Percentiles rank a stretch among this genome's conserved stretches.
Conservation (phyloP, 805 yeast genomes). For the Hemisphaericaspora nanyangensis region DNA sequence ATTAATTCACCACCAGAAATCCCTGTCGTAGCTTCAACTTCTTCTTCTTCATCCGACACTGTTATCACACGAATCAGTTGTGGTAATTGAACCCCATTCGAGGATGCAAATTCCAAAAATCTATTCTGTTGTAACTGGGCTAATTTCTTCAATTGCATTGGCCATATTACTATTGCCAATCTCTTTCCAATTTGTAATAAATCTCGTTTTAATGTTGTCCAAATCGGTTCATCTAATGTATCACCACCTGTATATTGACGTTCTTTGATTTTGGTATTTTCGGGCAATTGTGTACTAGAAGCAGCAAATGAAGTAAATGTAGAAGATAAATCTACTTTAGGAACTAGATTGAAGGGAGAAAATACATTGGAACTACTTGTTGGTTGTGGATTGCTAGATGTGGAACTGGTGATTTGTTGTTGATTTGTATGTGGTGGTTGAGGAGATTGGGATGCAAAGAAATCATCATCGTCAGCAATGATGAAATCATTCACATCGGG, state of each 20-base stretch:
- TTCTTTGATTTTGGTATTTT: conserved; percentile 32
- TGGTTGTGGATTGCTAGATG: not conserved
- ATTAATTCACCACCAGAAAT: conserved; percentile 12
- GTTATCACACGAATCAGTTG: conserved; percentile 29
- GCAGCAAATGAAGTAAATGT: conserved; percentile 31
- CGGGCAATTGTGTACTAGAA: conserved; percentile 13
- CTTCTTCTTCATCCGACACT: conserved; percentile 20
- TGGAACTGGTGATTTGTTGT: not conserved
- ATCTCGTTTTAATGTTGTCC: conserved; percentile 46
- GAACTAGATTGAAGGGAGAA: conserved; percentile 15
- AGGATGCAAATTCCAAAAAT: conserved; percentile 31
- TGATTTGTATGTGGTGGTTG: conserved; percentile 1
- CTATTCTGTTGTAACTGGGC: conserved; percentile 33
- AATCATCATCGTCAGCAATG: conserved; percentile 37
- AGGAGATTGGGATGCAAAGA: no score
- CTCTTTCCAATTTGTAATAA: conserved; percentile 32
- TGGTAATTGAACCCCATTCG: conserved; percentile 34
- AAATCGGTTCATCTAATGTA: conserved; percentile 68
- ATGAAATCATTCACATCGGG: conserved; percentile 29
- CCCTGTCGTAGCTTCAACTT: conserved; percentile 30
- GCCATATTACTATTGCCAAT: conserved; percentile 41
- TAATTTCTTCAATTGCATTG: conserved; percentile 33
- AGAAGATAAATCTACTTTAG: conserved; percentile 32
- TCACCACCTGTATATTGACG: conserved; percentile 64
- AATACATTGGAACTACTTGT: not conserved